phyloP scores from a whole-genome alignment of 768 basidiomycete genomes.

The Tricholoma sp. region DNA sequence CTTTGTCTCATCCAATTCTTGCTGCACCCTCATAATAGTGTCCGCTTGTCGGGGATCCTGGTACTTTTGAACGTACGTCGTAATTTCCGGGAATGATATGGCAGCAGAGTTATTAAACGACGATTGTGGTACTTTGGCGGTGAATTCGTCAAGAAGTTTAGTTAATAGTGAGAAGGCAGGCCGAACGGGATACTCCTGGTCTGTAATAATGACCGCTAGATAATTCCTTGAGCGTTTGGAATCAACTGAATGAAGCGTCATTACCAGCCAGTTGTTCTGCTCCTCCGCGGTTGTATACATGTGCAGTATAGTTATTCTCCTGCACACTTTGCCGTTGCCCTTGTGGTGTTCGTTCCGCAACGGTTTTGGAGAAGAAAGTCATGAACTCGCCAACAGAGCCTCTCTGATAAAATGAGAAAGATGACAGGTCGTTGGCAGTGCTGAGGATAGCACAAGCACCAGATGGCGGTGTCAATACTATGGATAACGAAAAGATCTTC shows the following conservation, averaged over 20 bases:
- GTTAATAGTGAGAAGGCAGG: slow-evolving; percentile 94
- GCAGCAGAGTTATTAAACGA: slow-evolving; percentile 59
- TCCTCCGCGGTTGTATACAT: slow-evolving; percentile 91
- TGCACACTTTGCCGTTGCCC: slow-evolving; percentile 92
- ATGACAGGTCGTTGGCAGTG: slow-evolving; percentile 74
- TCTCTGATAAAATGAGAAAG: slow-evolving; percentile 91
- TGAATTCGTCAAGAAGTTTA: slow-evolving; percentile 91
- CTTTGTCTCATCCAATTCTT: slow-evolving; percentile 98
- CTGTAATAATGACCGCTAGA: slow-evolving; percentile 86
- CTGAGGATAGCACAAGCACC: slow-evolving; percentile 60
- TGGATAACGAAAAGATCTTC: slow-evolving; percentile 84
- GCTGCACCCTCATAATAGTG: slow-evolving; percentile 96
- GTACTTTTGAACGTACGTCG: slow-evolving; percentile 81
- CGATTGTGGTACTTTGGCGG: slow-evolving; percentile 68
- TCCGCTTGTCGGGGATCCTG: slow-evolving; percentile 98
- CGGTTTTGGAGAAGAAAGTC: slow-evolving; percentile 90
- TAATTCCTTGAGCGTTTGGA: slow-evolving; percentile 5
- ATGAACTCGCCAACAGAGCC: slow-evolving; percentile 89
- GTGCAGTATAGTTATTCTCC: slow-evolving; percentile 89
- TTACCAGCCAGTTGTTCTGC: slow-evolving; percentile 79
- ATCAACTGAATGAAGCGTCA: not conserved
- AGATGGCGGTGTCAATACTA: slow-evolving; percentile 63
- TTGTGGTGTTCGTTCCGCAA: slow-evolving; percentile 78
- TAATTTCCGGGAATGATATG: slow-evolving; percentile 74
- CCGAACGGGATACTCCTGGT: slow-evolving; percentile 94